These are phyloP conservation scores for Trichophyton verrucosum DNA, from an alignment of 2,329 filamentous ascomycete species.

Conservation along the genomic window DNA sequence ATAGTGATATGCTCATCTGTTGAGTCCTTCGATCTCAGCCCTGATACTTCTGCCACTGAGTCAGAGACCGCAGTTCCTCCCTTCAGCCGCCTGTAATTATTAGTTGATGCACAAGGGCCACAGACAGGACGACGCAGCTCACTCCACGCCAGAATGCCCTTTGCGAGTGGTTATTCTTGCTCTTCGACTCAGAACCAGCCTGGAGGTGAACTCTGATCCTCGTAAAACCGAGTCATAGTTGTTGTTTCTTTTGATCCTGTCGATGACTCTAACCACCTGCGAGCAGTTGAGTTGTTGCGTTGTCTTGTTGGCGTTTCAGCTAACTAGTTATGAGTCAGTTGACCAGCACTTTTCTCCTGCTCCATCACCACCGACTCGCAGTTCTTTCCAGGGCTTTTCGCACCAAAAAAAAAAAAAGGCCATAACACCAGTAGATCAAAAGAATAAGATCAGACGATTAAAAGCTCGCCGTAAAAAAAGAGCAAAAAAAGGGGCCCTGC, in stretches of 20 bases:
- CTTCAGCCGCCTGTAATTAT: not conserved
- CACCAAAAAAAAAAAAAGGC: not conserved
- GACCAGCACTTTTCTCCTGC: not conserved
- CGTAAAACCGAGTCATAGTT: not conserved
- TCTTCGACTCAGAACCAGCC: not conserved
- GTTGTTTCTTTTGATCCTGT: not conserved
- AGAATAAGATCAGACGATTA: no score
- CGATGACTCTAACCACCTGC: not conserved
- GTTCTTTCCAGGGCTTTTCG: not conserved
- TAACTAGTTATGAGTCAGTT: not conserved
- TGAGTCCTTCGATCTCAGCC: not conserved
- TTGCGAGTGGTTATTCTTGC: not conserved
- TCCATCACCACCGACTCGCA: not conserved
- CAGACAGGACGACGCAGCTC: not conserved
- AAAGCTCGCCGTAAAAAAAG: not conserved
- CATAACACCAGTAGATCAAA: not conserved
- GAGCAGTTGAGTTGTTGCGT: no score
- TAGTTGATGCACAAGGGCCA: not conserved
- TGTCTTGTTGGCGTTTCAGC: not conserved
- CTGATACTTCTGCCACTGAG: not conserved
- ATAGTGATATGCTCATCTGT: not conserved
- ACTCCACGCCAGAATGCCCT: not conserved
- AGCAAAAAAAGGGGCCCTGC: constrained; percentile 6
- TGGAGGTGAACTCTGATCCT: not conserved
- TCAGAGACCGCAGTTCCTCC: not conserved